Evolutionary conservation across 176 grass and related monocot genomes (phyloP).

Genomic region (Zea luxurians): DNA sequence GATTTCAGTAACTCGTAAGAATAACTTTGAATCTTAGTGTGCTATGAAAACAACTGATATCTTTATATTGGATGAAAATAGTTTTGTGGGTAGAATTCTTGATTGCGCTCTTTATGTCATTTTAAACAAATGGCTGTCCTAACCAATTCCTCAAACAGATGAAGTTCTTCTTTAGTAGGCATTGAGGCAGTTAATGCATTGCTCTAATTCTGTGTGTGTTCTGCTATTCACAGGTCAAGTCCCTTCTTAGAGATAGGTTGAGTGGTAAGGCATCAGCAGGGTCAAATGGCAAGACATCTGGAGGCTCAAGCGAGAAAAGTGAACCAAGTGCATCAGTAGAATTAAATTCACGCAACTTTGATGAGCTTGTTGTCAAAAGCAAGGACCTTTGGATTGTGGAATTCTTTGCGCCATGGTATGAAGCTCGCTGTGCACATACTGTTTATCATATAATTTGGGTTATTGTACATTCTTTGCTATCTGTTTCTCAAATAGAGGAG

Average conservation of each 20-base stretch:
- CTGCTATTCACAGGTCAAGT: slow-evolving; percentile 67
- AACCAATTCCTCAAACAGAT: background rate
- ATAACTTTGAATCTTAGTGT: slow-evolving; percentile 8
- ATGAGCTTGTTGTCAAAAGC: slow-evolving; percentile 84
- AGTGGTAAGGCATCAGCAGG: slow-evolving; percentile 63
- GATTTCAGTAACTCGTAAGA: background rate
- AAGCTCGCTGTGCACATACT: slow-evolving; percentile 13
- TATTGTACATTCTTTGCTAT: slow-evolving; percentile 17
- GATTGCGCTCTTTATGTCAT: background rate
- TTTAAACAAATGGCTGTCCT: background rate
- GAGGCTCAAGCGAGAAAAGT: slow-evolving; percentile 75
- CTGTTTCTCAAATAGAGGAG: background rate
- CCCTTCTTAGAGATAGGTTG: slow-evolving; percentile 82
- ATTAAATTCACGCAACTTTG: slow-evolving; percentile 84
- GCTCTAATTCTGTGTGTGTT: slow-evolving; percentile 7
- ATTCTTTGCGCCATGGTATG: slow-evolving; percentile 99
- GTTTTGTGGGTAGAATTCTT: background rate
- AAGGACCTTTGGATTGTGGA: slow-evolving; percentile 99
- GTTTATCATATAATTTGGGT: slow-evolving; percentile 21
- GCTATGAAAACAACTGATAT: background rate
- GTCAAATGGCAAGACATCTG: slow-evolving; percentile 71
- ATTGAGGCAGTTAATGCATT: slow-evolving; percentile 9
- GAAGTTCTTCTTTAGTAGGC: slow-evolving; percentile 4
- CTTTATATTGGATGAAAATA: slow-evolving; percentile 24
- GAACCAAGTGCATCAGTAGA: slow-evolving; percentile 80